Evolutionary conservation across 139 green algal genomes (phyloP).

Genomic region (Zygnema cylindricum): DNA sequence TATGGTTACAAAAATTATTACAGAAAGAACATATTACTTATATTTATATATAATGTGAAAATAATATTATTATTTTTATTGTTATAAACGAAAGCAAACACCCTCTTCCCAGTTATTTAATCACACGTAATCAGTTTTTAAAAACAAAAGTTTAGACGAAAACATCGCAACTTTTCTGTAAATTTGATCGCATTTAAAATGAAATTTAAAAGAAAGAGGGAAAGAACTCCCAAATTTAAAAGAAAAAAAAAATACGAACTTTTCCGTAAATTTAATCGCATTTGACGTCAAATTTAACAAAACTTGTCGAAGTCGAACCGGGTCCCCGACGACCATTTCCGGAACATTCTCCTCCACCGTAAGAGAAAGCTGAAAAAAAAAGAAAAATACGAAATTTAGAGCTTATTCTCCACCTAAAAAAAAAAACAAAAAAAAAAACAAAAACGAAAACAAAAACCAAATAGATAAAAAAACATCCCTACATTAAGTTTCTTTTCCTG

Average conservation of each 20-base stretch:
- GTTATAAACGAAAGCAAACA: too few relatives aligned
- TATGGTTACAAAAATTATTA: too few relatives aligned
- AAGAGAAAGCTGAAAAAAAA: too few relatives aligned
- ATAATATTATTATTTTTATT: neutral
- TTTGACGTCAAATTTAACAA: slow-evolving; percentile 55
- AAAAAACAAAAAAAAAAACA: too few relatives aligned
- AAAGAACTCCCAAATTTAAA: too few relatives aligned
- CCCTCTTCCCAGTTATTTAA: neutral
- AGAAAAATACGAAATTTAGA: slow-evolving; percentile 1
- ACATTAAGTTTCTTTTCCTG: slow-evolving; percentile 43
- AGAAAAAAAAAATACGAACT: slow-evolving; percentile 8
- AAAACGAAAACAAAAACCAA: neutral
- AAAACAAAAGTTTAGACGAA: neutral
- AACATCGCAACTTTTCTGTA: slow-evolving; percentile 14
- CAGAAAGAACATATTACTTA: too few relatives aligned
- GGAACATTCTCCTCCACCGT: slow-evolving; percentile 43
- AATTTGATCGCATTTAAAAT: slow-evolving; percentile 57
- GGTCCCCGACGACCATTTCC: slow-evolving; percentile 31
- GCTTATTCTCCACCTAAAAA: slow-evolving; percentile 12
- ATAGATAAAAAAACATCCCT: neutral
- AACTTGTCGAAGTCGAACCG: slow-evolving; percentile 41
- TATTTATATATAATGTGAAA: neutral
- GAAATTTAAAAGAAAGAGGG: slow-evolving; percentile 50
- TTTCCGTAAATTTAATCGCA: slow-evolving; percentile 48
- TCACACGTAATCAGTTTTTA: neutral